Evolutionary conservation across 2,329 filamentous ascomycete species (phyloP), one percentile per base, ranked within the genome.

Genomic region (Hypoxylon rubiginosum): DNA sequence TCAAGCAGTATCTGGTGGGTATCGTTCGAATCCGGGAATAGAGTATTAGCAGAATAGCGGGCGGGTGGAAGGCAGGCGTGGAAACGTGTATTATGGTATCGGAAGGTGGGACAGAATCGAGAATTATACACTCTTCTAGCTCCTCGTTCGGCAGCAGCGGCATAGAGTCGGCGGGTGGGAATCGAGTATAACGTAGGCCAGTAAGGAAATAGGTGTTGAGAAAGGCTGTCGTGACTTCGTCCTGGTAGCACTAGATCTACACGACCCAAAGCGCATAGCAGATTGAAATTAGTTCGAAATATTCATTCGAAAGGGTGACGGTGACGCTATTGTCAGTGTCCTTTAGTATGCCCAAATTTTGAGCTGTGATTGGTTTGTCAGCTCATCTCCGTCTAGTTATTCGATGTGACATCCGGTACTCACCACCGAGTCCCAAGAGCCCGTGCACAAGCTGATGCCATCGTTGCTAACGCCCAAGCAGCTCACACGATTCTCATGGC

Each of bases 391-490:
- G 90, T 81, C 21, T 3, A n/a, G 21, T 30, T 10, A n/a, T 15
- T 32, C n/a, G 19, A 15, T 4, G 9, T 6, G 1, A 34, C n/a
- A 0, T 41, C n/a, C 4, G 36, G 46, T 60, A 87, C 93, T 84
- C 88, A 98, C 96, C 86, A 97, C 88, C 76, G 96, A 97, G 84
- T 99, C 96, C 96, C 96, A 99, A 73, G 96, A 99, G 81, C 96
- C 96, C 77, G 96, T 99, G 88, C 96, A 98, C 84, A 99, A 86
- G 85, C 95, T 98, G 84, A 98, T 97, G 69, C 95, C 96, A 79
- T 99, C 96, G 81, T 98, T 98, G 86, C 95, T 98, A 75, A 99
- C 96, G 72, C 96, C 96, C 78, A 99, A 85, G 82, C 96, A 99
- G 88, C 95, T 98, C 79, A 99, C 96, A 73, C 96, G 92, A 85